A percentile compares a stretch with the other conserved stretches of the same genome.
phyloP scores from a whole-genome alignment of 2,329 filamentous ascomycete genomes.

The Herpomyces periplanetae region DNA sequence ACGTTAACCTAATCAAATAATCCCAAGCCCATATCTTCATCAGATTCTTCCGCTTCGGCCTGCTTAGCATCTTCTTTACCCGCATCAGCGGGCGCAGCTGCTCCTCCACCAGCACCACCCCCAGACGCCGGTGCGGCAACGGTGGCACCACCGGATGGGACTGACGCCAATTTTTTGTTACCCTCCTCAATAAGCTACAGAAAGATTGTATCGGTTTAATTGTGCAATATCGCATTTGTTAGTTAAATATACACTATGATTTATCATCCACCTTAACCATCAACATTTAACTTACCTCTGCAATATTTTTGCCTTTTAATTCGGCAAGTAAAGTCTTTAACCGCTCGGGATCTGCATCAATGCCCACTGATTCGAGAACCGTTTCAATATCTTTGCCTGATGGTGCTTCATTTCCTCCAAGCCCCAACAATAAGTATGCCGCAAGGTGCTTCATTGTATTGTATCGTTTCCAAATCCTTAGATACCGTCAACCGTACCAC shows the following conservation, averaged over 20 bases:
- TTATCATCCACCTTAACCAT: slow-evolving; percentile 1
- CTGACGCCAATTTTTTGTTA: slow-evolving; percentile 73
- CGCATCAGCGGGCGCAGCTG: slow-evolving; percentile 17
- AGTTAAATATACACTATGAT: slow-evolving; percentile 9
- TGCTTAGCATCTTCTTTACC: slow-evolving; percentile 12
- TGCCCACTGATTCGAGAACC: slow-evolving; percentile 70
- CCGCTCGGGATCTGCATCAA: slow-evolving; percentile 64
- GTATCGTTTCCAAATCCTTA: slow-evolving; percentile 4
- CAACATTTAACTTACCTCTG: slow-evolving; percentile 24
- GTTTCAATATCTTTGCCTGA: slow-evolving; percentile 48
- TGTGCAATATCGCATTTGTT: slow-evolving; percentile 1
- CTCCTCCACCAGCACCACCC: slow-evolving; percentile 24
- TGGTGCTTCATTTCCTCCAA: slow-evolving; percentile 66
- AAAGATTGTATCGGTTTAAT: slow-evolving; percentile 5
- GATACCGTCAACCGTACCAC: slow-evolving; percentile 2
- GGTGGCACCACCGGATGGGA: slow-evolving; percentile 59
- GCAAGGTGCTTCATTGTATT: slow-evolving; percentile 86
- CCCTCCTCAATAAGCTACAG: slow-evolving; percentile 57
- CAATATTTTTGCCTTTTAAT: slow-evolving; percentile 64
- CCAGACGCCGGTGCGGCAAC: slow-evolving; percentile 20
- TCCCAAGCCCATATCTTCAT: slow-evolving; percentile 35
- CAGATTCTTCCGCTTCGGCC: slow-evolving; percentile 27
- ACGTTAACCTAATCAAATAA: slow-evolving; percentile 17
- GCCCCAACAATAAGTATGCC: slow-evolving; percentile 82
- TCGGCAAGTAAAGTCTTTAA: slow-evolving; percentile 54